Conservation (phyloP, 2,329 filamentous ascomycete species). For the Hypoxylon sp. region DNA sequence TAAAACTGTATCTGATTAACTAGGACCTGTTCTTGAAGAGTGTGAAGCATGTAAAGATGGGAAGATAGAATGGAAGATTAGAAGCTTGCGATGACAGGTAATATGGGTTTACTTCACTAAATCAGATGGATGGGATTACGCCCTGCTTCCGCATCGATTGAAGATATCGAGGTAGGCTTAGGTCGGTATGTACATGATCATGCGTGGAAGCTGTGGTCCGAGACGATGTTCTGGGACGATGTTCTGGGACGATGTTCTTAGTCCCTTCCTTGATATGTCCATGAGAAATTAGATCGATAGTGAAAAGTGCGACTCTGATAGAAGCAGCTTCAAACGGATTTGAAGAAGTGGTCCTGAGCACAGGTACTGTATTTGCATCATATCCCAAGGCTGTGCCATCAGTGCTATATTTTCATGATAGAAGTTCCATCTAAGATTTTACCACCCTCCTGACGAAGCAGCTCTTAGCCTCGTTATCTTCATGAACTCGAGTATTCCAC, state of each 20-base stretch:
- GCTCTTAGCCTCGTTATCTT: constrained; percentile 33
- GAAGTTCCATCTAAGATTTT: constrained; percentile 29
- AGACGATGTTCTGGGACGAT: no score
- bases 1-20: constrained; percentile 50
- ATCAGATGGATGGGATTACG: not conserved
- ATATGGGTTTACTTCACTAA: not conserved
- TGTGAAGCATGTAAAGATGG: constrained; percentile 11
- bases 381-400: not conserved
- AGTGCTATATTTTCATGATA: constrained; percentile 14
- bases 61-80: constrained; percentile 12
- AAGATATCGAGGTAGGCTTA: not conserved
- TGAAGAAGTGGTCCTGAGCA: not conserved
- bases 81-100: not conserved
- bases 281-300: not conserved
- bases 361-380: not conserved
- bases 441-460: constrained; percentile 19
- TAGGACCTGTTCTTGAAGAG: constrained; percentile 21
- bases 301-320: not conserved
- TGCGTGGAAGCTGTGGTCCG: not conserved
- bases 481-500: constrained; percentile 31
- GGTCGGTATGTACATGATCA: not conserved
- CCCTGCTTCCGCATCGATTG: not conserved
- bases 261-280: not conserved
- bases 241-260: not conserved
- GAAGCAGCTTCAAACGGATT: not conserved